A percentile compares a stretch with the other conserved stretches of the same genome.
phyloP scores from a whole-genome alignment of 1,284 basidiomycete species.

The Rhodotorula sp. region DNA sequence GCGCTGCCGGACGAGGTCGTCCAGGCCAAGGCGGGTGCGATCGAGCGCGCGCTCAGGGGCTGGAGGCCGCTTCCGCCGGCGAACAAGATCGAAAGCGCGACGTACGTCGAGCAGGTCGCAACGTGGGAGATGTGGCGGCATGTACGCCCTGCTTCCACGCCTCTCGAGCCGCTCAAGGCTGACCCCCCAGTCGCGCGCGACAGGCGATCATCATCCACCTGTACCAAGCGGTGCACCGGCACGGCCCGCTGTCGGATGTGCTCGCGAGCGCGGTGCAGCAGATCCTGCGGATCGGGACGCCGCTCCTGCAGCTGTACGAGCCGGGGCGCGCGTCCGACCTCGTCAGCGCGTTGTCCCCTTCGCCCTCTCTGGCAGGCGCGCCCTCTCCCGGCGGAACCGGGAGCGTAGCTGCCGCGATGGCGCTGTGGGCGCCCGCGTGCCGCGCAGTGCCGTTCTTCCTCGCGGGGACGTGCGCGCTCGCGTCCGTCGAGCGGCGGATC shows the following conservation, averaged over 20 bases:
- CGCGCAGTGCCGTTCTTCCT: constrained; percentile 31
- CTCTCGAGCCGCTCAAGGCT: neutral
- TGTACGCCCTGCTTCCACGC: neutral
- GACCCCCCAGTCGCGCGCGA: neutral
- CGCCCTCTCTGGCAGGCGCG: neutral
- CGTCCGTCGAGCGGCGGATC: constrained; percentile 16
- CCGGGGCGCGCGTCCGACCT: neutral
- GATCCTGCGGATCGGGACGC: constrained; percentile 17
- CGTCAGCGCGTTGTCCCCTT: neutral
- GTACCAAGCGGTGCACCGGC: constrained; percentile 20
- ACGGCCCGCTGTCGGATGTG: constrained; percentile 10
- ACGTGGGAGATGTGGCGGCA: constrained; percentile 32
- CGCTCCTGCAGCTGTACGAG: neutral
- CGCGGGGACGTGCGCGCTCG: constrained; percentile 23
- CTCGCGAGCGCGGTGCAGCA: constrained; percentile 16
- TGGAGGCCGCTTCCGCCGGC: constrained; percentile 12
- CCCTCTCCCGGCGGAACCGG: neutral
- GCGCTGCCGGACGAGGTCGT: constrained; percentile 10
- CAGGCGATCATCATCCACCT: constrained; percentile 30
- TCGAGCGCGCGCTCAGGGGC: constrained; percentile 22
- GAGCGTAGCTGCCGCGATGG: neutral
- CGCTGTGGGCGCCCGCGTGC: neutral
- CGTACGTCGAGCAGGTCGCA: constrained; percentile 7
- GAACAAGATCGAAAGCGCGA: constrained; percentile 5
- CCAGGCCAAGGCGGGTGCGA: constrained; percentile 3